Conservation (phyloP, 768 basidiomycete species). For the Phanerochaete sordida region DNA sequence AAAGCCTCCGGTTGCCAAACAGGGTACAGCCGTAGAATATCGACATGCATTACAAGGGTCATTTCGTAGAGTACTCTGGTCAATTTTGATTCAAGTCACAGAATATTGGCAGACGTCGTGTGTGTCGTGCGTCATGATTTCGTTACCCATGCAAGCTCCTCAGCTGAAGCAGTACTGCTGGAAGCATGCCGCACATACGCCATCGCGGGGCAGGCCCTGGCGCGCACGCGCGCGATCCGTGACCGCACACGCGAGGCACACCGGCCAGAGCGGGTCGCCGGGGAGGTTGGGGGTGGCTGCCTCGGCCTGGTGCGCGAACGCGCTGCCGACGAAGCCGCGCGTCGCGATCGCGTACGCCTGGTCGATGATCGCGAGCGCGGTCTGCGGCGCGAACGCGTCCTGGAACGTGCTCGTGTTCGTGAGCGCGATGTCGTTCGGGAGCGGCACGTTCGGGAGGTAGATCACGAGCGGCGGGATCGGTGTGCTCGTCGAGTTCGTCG, state of each 20-base stretch:
- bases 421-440: slow-evolving; percentile 32
- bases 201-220: slow-evolving; percentile 14
- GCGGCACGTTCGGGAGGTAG: slow-evolving; percentile 55
- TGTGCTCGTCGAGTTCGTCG: no score
- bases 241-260: slow-evolving; percentile 69
- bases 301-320: slow-evolving; percentile 59
- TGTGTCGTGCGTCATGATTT: no score
- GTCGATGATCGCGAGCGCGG: slow-evolving; percentile 41
- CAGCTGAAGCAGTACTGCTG: slow-evolving; percentile 29
- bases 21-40: no score
- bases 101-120: no score
- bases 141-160: neutral
- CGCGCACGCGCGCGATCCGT: slow-evolving; percentile 35
- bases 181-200: slow-evolving; percentile 24
- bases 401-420: slow-evolving; percentile 43
- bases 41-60: no score
- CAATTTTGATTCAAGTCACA: no score
- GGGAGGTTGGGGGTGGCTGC: slow-evolving; percentile 39
- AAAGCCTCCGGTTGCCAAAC: neutral
- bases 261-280: slow-evolving; percentile 50
- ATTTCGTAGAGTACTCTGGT: no score
- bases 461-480: slow-evolving; percentile 46
- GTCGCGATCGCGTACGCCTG: slow-evolving; percentile 44
- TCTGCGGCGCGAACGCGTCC: slow-evolving; percentile 30
- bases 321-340: slow-evolving; percentile 55